Percentiles rank a stretch among this genome's conserved stretches.
These are phyloP conservation scores for Calendula officinalis DNA, from an alignment of 129 eudicot genomes.

Conservation along the genomic window DNA sequence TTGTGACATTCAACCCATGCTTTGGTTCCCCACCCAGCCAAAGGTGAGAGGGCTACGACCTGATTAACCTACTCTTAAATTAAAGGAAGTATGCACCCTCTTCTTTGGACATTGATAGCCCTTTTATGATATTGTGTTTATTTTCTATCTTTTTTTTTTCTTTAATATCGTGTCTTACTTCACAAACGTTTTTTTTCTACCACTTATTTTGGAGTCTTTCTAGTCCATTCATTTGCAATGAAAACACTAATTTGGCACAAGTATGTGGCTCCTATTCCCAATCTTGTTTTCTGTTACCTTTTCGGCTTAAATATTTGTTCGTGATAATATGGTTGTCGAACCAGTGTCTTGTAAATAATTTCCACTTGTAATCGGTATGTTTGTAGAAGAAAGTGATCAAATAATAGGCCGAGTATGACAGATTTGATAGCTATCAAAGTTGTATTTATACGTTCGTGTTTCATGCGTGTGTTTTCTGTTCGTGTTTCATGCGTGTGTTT, in stretches of 20 bases:
- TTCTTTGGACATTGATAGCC: conserved; percentile 37
- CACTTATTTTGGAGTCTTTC: conserved; percentile 21
- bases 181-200: not conserved
- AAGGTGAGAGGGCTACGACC: conserved; percentile 20
- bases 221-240: conserved; percentile 22
- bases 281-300: conserved; percentile 9
- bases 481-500: no score
- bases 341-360: no score
- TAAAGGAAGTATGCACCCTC: conserved; percentile 42
- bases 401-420: no score
- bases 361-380: no score
- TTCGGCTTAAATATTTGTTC: not conserved
- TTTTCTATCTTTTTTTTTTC: conserved; percentile 11
- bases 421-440: no score
- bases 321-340: not conserved
- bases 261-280: conserved; percentile 1
- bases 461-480: no score
- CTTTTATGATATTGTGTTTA: conserved; percentile 29
- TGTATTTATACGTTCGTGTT: no score
- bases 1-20: conserved; percentile 16
- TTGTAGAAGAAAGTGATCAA: no score
- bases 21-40: conserved; percentile 16
- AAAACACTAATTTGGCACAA: conserved; percentile 6
- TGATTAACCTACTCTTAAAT: conserved; percentile 21
- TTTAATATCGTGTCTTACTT: conserved; percentile 5